phyloP scores from a whole-genome alignment of 805 yeast genomes.

The Saccharomyces kudriavzevii region DNA sequence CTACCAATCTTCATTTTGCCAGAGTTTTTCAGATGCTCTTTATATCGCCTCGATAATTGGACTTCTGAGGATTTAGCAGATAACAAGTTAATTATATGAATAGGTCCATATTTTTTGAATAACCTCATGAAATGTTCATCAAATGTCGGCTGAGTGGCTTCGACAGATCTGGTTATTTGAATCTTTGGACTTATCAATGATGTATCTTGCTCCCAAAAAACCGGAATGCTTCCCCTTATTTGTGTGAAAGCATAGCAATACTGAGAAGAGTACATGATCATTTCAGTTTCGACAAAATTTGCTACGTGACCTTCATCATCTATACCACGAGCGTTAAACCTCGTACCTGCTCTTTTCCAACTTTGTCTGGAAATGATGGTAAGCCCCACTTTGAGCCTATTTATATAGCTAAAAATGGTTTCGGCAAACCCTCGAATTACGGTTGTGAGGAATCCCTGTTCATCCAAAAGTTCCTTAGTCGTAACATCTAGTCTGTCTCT shows the following conservation, averaged over 20 bases:
- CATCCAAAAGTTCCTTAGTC: slow-evolving; percentile 54
- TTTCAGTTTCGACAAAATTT: slow-evolving; percentile 89
- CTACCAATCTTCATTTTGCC: slow-evolving; percentile 22
- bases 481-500: slow-evolving; percentile 57
- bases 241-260: slow-evolving; percentile 71
- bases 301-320: slow-evolving; percentile 95
- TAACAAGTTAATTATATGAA: slow-evolving; percentile 76
- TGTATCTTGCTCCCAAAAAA: slow-evolving; percentile 97
- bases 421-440: slow-evolving; percentile 94
- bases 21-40: slow-evolving; percentile 44
- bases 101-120: slow-evolving; percentile 69
- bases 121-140: slow-evolving; percentile 69
- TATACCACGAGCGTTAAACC: slow-evolving; percentile 88
- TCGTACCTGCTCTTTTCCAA: slow-evolving; percentile 94
- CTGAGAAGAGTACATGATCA: slow-evolving; percentile 50
- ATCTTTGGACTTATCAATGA: slow-evolving; percentile 82
- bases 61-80: slow-evolving; percentile 73
- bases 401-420: slow-evolving; percentile 42
- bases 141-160: slow-evolving; percentile 88
- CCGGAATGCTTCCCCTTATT: slow-evolving; percentile 88
- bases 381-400: slow-evolving; percentile 37
- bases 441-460: slow-evolving; percentile 75
- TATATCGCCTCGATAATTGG: slow-evolving; percentile 59
- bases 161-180: slow-evolving; percentile 74
- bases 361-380: slow-evolving; percentile 88